Evolutionary conservation across 208 protist species (phyloP).

Genomic region (Acanthamoeba lugdunensis): DNA sequence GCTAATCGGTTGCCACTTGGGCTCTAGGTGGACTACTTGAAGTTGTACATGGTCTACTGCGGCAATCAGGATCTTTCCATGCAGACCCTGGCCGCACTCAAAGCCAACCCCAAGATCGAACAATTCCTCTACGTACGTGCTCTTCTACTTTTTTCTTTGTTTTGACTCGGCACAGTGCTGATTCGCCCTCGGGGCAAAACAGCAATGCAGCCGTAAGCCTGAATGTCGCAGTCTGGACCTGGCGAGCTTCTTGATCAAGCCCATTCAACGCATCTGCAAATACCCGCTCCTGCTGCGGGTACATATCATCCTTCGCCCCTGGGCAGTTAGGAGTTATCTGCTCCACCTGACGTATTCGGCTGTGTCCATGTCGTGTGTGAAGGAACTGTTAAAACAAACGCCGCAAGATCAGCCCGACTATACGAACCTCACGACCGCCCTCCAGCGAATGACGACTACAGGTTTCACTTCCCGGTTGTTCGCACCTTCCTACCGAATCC

Average conservation of each 20-base stretch:
- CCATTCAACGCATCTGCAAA: conserved; percentile 69
- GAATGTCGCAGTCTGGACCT: conserved; percentile 38
- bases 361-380: not conserved
- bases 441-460: conserved; percentile 15
- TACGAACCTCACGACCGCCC: conserved; percentile 7
- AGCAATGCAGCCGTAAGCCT: conserved; percentile 26
- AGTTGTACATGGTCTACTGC: conserved; percentile 72
- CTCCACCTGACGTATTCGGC: not conserved
- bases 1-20: not conserved
- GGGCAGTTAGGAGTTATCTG: not conserved
- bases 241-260: conserved; percentile 49
- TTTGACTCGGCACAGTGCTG: not conserved
- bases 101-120: conserved; percentile 46
- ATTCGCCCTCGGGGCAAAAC: not conserved
- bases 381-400: conserved; percentile 71
- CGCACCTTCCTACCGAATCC: not conserved
- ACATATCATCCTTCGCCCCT: not conserved
- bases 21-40: conserved; percentile 62
- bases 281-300: conserved; percentile 59
- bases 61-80: conserved; percentile 65
- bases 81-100: conserved; percentile 10
- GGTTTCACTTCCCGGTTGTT: not conserved
- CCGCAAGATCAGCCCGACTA: conserved; percentile 62
- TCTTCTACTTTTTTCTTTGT: not conserved
- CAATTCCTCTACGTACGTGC: conserved; percentile 52